Evolutionary conservation across 2,329 filamentous ascomycete species (phyloP), one percentile per base, ranked within the genome.

Genomic region (Beauveria australis): DNA sequence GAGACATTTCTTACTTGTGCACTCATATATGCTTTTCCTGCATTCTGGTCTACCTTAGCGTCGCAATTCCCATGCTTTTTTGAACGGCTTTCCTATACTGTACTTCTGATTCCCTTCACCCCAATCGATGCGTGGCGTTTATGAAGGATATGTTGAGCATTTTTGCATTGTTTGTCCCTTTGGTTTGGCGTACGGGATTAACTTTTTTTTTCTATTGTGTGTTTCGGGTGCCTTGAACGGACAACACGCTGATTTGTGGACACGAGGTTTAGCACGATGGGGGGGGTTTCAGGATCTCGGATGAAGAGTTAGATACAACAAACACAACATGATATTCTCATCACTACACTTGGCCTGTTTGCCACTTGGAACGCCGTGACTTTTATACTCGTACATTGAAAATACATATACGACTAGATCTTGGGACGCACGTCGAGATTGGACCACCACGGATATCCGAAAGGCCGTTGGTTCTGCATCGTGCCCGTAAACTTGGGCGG

Each of bases 361-460:
- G 12, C 30, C 30, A 22, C 28, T 9, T 33, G 28, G 18, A 52
- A 24, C 2, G 22, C n/a, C 22, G n/a, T 40, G 4, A 16, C 30
- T 52, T 40, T 40, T 24, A 14, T 24, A 9, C 10, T 12, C 16
- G 33, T 37, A 33, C 48, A 7, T 22, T 16, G 0, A 22, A 18
- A 52, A 3, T 19, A 37, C 10, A 59, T 64, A 69, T 69, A 12
- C 66, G 61, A 6, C 56, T 66, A 72, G 16, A 67, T 62, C 64
- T 68, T 68, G 26, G 64, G 63, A 53, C 66, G 66, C 43, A 73
- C 66, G 56, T 75, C 71, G 28, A 71, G 71, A 14, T 81, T 79
- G 53, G 79, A 73, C 86, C 87, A 90, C 88, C 87, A 91, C 0
- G 87, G 88, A 72, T 85, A 88, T 16, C 77, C 78, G 0, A 72